phyloP scores from a whole-genome alignment of 192 early-diverging fungal species.

The Funneliformis mosseae region DNA sequence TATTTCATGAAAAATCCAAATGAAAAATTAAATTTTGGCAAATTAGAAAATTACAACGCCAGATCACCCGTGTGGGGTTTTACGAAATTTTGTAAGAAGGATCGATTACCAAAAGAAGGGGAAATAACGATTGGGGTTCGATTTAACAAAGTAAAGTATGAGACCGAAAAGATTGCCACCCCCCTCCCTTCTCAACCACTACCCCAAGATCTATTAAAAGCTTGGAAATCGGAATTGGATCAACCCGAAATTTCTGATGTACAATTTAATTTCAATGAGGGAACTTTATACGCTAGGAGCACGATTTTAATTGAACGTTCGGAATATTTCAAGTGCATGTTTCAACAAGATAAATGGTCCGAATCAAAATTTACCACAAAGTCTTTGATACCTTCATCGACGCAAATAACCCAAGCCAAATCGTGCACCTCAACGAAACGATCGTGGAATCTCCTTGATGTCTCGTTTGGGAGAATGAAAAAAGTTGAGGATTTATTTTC shows the following conservation, averaged over 20 bases:
- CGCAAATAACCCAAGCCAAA: not conserved
- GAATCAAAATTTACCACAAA: conserved; percentile 5
- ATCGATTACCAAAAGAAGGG: not conserved
- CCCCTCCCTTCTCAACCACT: conserved; percentile 2
- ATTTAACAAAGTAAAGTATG: conserved; percentile 12
- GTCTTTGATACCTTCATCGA: not conserved
- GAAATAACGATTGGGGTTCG: conserved; percentile 25
- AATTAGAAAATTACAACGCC: conserved; percentile 9
- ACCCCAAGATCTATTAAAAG: conserved; percentile 20
- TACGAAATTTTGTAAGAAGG: conserved; percentile 2
- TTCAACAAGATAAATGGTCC: conserved; percentile 20
- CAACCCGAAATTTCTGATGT: conserved; percentile 21
- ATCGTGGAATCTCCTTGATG: not conserved
- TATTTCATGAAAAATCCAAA: conserved; percentile 6
- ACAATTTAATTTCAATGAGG: conserved; percentile 7
- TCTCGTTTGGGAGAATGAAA: not conserved
- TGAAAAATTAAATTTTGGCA: conserved; percentile 9
- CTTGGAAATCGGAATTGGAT: conserved; percentile 16
- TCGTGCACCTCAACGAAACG: not conserved
- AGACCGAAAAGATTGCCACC: not conserved
- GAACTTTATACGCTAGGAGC: not conserved
- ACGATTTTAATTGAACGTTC: conserved; percentile 19
- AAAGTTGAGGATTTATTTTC: not conserved
- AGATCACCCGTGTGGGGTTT: conserved; percentile 1
- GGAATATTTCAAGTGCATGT: conserved; percentile 25